Percentiles rank a stretch among this genome's conserved stretches.
phyloP scores from a whole-genome alignment of 1,284 basidiomycete species.

The Moesziomyces sp. region DNA sequence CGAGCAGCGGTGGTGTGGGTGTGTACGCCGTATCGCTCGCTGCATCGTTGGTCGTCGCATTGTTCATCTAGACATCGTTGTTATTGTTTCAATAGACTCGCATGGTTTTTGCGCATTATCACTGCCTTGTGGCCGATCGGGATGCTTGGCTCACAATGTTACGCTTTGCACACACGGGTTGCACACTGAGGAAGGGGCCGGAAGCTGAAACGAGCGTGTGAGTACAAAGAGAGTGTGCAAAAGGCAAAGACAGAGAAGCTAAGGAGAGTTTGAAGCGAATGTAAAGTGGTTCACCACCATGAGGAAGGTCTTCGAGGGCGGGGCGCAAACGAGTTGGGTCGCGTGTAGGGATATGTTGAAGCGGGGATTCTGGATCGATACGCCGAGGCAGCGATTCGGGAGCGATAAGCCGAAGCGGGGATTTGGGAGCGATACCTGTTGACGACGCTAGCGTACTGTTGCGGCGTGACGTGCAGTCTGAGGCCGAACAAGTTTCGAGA shows the following conservation, averaged over 20 bases:
- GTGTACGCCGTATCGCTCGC: neutral
- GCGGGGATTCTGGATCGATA: neutral
- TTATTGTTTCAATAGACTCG: neutral
- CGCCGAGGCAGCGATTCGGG: too few relatives aligned
- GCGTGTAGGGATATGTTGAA: too few relatives aligned
- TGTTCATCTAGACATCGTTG: neutral
- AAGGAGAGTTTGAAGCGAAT: too few relatives aligned
- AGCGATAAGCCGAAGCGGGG: too few relatives aligned
- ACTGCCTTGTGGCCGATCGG: neutral
- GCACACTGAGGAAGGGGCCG: neutral
- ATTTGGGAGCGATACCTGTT: constrained; percentile 4
- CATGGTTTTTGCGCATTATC: neutral
- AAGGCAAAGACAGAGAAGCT: too few relatives aligned
- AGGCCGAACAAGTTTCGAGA: constrained; percentile 1
- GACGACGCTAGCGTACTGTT: constrained; percentile 4
- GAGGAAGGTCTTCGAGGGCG: too few relatives aligned
- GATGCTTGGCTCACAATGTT: neutral
- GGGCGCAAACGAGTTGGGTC: too few relatives aligned
- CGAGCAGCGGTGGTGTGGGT: neutral
- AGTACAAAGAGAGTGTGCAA: neutral
- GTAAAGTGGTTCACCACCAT: neutral
- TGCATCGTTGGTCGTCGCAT: neutral
- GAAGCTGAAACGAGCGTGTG: neutral
- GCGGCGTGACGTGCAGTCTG: constrained; percentile 1
- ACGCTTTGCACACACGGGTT: neutral